phyloP scores from a whole-genome alignment of 371 early-diverging fungal species.

The Zopfochytrium polystomum region DNA sequence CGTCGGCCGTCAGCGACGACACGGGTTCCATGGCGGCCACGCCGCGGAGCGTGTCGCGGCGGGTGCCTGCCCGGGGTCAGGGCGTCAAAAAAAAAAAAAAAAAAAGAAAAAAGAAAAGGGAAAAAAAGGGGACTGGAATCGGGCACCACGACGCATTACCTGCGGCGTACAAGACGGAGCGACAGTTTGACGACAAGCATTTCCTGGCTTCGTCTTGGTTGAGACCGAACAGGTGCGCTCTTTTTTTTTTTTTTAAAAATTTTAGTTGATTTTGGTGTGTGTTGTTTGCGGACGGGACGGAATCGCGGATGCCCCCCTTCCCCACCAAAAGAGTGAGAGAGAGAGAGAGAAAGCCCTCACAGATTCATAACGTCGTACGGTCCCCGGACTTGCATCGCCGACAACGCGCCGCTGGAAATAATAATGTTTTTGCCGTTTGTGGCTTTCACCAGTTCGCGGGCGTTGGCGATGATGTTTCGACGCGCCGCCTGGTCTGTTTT shows the following conservation, averaged over 20 bases:
- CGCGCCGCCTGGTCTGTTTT: constrained; percentile 55
- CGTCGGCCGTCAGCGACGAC: constrained; percentile 1
- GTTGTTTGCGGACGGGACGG: no score
- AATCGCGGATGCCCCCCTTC: no score
- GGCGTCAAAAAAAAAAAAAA: no score
- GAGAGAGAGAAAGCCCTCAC: no score
- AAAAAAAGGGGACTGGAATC: neutral
- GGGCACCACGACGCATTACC: constrained; percentile 38
- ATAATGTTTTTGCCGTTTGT: constrained; percentile 86
- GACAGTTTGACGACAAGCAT: constrained; percentile 49
- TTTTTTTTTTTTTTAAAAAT: no score
- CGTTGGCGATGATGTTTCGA: constrained; percentile 69
- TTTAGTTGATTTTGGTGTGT: no score
- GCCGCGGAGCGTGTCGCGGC: constrained; percentile 11
- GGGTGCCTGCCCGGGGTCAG: constrained; percentile 8
- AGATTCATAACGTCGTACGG: constrained; percentile 84
- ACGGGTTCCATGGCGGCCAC: constrained; percentile 8
- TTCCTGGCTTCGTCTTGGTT: constrained; percentile 54
- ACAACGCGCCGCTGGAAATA: constrained; percentile 74
- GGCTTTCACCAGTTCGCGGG: constrained; percentile 69
- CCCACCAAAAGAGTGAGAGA: no score
- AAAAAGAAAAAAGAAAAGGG: neutral
- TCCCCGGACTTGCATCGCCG: constrained; percentile 75
- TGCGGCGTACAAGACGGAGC: constrained; percentile 56
- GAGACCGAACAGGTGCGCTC: constrained; percentile 56